Percentiles rank a stretch among this genome's conserved stretches.
Evolutionary conservation across 2,329 filamentous ascomycete genomes (phyloP).

Genomic region (Botrytis fabae): DNA sequence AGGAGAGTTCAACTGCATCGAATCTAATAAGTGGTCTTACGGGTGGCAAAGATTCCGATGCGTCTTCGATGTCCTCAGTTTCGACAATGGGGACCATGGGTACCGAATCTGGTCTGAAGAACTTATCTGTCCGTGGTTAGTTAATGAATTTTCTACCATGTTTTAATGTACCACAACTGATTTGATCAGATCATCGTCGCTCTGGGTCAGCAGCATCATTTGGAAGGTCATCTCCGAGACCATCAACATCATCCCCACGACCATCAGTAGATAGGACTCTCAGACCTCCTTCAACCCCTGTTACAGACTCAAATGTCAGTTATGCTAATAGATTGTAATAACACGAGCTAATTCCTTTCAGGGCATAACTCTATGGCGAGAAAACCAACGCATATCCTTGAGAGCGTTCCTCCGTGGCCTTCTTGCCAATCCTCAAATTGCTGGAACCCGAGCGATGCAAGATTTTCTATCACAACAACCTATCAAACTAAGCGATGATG

Average conservation of each 20-base stretch:
- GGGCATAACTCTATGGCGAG: conserved; percentile 69
- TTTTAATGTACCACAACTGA: conserved; percentile 20
- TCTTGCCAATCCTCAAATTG: conserved; percentile 79
- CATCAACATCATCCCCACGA: conserved; percentile 19
- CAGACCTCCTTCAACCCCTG: not conserved
- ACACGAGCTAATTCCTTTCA: not conserved
- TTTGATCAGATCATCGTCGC: conserved; percentile 27
- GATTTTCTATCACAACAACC: conserved; percentile 79
- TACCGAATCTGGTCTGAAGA: conserved; percentile 35
- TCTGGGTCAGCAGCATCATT: conserved; percentile 25
- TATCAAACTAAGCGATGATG: conserved; percentile 75
- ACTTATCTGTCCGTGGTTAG: conserved; percentile 48
- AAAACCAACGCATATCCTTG: conserved; percentile 87
- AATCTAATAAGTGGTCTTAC: conserved; percentile 53
- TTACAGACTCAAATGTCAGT: conserved; percentile 17
- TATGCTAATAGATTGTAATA: conserved; percentile 18
- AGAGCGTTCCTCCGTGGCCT: conserved; percentile 87
- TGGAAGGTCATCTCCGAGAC: conserved; percentile 19
- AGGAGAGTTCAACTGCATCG: conserved; percentile 68
- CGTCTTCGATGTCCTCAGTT: conserved; percentile 68
- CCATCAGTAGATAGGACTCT: conserved; percentile 22
- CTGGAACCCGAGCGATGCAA: conserved; percentile 76
- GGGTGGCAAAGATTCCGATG: conserved; percentile 64
- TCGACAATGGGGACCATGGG: conserved; percentile 35
- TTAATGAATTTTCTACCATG: not conserved